These are phyloP conservation scores for Symbiodinium natans DNA, from an alignment of 73 alveolate genomes.

Conservation along the genomic window DNA sequence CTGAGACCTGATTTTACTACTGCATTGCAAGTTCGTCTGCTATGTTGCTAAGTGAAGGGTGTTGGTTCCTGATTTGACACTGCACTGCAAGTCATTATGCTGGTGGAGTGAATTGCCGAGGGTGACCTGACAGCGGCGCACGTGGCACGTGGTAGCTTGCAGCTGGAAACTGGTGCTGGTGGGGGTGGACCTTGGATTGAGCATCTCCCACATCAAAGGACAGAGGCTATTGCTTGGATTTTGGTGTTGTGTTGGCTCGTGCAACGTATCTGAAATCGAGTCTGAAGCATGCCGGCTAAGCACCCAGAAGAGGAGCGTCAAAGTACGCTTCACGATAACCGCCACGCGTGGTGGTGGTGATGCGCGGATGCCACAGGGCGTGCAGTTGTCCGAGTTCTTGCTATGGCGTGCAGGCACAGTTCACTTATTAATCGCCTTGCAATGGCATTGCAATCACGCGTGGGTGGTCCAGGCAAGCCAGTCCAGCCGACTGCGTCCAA, in stretches of 20 bases:
- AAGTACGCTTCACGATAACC: constrained; percentile 50
- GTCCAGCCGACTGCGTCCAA: constrained; percentile 70
- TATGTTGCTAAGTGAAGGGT: background rate
- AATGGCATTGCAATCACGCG: no score
- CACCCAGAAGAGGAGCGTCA: background rate
- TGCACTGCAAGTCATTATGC: background rate
- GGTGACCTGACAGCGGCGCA: constrained; percentile 6
- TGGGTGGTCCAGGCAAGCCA: constrained; percentile 38
- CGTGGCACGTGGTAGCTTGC: constrained; percentile 47
- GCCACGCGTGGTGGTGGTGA: constrained; percentile 58
- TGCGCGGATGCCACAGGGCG: constrained; percentile 37
- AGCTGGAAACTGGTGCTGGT: background rate
- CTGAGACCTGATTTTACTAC: no score
- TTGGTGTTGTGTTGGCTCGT: no score
- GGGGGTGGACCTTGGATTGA: constrained; percentile 6
- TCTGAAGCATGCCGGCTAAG: no score
- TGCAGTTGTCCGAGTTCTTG: constrained; percentile 33
- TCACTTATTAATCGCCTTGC: no score
- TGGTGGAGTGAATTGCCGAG: background rate
- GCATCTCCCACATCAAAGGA: background rate
- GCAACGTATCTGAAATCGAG: no score
- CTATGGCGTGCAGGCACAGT: constrained; percentile 46
- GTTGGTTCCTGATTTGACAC: background rate
- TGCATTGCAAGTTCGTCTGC: no score
- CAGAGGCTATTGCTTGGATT: background rate